Percentiles rank a stretch among this genome's conserved stretches.
phyloP scores from a whole-genome alignment of 2,329 filamentous ascomycete species.

The Bertia moriformis region DNA sequence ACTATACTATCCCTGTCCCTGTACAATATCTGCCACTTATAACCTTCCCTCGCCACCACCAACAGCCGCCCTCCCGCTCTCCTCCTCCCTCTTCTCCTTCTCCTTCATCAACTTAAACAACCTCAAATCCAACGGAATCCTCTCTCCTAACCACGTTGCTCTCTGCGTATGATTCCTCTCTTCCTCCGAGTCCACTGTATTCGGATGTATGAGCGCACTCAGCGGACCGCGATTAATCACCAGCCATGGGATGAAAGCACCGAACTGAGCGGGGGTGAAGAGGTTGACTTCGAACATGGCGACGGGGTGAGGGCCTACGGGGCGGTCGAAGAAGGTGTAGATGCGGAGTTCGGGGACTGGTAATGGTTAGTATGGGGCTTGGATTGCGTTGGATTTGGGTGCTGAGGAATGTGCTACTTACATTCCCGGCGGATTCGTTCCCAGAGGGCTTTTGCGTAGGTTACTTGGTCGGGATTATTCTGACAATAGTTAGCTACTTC shows the following conservation, averaged over 20 bases:
- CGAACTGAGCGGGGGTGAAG: slow-evolving; percentile 74
- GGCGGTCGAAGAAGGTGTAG: slow-evolving; percentile 63
- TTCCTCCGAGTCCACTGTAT: slow-evolving; percentile 47
- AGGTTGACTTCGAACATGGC: slow-evolving; percentile 91
- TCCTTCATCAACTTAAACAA: background rate
- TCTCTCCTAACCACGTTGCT: background rate
- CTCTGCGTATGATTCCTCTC: slow-evolving; percentile 15
- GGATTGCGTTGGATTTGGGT: background rate
- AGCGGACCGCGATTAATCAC: slow-evolving; percentile 68
- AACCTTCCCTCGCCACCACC: background rate
- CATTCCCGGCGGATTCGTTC: slow-evolving; percentile 70
- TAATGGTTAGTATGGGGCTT: background rate
- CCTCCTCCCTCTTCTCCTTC: slow-evolving; percentile 9
- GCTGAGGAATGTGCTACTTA: slow-evolving; percentile 20
- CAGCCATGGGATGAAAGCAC: slow-evolving; percentile 76
- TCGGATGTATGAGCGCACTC: slow-evolving; percentile 69
- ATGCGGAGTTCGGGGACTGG: slow-evolving; percentile 72
- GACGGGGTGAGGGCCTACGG: slow-evolving; percentile 68
- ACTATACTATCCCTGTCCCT: too few species aligned
- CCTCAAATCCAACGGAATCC: background rate
- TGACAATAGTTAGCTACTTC: slow-evolving; percentile 10
- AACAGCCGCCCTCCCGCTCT: slow-evolving; percentile 7
- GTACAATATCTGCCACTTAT: too few species aligned
- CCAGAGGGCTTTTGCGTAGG: slow-evolving; percentile 60
- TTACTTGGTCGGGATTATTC: slow-evolving; percentile 41